Conservation (phyloP, 257 asterid genomes). For the Primulina huaijiensis region DNA sequence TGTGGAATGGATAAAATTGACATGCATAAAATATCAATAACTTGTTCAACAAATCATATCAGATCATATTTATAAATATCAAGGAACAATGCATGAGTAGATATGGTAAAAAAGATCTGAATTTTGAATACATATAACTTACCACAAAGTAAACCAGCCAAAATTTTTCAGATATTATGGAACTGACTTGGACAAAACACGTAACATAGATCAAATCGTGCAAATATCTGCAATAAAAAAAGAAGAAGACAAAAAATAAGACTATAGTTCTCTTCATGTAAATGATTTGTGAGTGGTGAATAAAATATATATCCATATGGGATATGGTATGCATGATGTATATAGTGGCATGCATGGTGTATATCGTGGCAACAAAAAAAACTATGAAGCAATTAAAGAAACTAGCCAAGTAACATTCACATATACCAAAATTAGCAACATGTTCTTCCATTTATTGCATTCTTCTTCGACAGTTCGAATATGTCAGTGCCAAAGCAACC, state of each 20-base stretch:
- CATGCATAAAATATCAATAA: neutral
- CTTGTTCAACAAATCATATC: neutral
- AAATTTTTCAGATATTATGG: slow-evolving; percentile 80
- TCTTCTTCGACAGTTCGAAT: neutral
- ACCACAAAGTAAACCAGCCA: slow-evolving; percentile 91
- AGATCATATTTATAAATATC: neutral
- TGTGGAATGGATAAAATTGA: neutral
- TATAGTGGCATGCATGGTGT: neutral
- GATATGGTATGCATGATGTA: neutral
- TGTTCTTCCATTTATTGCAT: neutral
- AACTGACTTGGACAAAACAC: slow-evolving; percentile 78
- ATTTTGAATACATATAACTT: slow-evolving; percentile 27
- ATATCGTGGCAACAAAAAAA: neutral
- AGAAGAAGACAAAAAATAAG: neutral
- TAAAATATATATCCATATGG: neutral
- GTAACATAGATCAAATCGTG: slow-evolving; percentile 92
- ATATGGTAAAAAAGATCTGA: neutral
- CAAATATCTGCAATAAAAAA: slow-evolving; percentile 61
- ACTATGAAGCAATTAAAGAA: neutral
- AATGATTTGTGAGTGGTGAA: slow-evolving; percentile 6
- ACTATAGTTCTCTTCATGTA: neutral
- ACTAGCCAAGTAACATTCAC: neutral
- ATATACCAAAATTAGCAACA: slow-evolving; percentile 2
- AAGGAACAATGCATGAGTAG: slow-evolving; percentile 4
- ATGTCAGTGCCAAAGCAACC: neutral